Evolutionary conservation across 148 eudicot genomes (phyloP).

Genomic region (Suaeda aralocaspica): DNA sequence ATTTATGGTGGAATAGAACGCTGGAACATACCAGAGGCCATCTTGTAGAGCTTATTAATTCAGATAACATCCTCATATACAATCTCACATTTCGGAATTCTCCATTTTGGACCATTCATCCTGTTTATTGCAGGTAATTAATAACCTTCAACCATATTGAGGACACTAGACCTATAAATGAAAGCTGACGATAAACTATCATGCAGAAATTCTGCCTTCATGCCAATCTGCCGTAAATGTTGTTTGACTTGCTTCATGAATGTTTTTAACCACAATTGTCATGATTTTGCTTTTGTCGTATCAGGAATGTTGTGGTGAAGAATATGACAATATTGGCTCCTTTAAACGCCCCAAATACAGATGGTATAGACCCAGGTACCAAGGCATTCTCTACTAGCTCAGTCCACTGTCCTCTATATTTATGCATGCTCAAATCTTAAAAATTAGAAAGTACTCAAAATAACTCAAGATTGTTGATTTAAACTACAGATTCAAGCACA

Average conservation of each 20-base stretch:
- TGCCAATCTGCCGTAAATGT: too few relatives aligned
- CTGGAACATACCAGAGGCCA: slow-evolving; percentile 92
- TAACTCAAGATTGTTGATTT: background rate
- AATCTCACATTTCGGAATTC: slow-evolving; percentile 91
- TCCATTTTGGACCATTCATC: slow-evolving; percentile 98
- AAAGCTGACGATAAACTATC: background rate
- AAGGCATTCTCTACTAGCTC: background rate
- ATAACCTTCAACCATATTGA: too few relatives aligned
- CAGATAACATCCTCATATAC: slow-evolving; percentile 74
- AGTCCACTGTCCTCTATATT: background rate
- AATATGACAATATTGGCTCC: slow-evolving; percentile 95
- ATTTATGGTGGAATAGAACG: slow-evolving; percentile 98
- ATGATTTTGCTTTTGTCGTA: background rate
- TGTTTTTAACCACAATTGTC: background rate
- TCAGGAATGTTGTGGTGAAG: slow-evolving; percentile 80
- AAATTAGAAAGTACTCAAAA: too few relatives aligned
- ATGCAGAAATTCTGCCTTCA: background rate
- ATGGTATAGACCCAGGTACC: slow-evolving; percentile 95
- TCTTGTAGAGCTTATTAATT: slow-evolving; percentile 78
- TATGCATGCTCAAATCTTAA: too few relatives aligned
- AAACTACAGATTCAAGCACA: slow-evolving; percentile 66
- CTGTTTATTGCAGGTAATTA: slow-evolving; percentile 89
- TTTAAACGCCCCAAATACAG: slow-evolving; percentile 90
- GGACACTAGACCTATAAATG: background rate
- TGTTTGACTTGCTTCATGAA: background rate